Base-by-base conservation (phyloP, 371 early-diverging fungal species). In the Basidiobolus meristosporus region DNA sequence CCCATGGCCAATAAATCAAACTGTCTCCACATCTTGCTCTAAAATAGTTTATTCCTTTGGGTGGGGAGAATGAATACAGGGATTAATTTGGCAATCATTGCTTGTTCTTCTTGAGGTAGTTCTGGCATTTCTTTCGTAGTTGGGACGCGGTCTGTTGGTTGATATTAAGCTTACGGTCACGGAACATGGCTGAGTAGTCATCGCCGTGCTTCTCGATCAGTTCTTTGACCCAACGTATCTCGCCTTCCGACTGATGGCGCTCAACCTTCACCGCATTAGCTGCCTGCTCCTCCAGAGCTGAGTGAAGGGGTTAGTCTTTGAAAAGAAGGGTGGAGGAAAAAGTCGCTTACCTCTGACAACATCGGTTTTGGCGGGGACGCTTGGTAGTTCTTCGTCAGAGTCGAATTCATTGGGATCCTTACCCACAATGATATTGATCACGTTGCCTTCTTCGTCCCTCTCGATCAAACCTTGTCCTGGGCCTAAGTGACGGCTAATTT, bases 151-250 rank as follows among this genome's bases (percentile, higher is more conserved):
- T 78, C 38, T 76, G 70, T 58, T 89, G 89, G 55, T 81, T 76
- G 33, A 52, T 49, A 53, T 91, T 91, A 30, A 90, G 59, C 40
- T 78, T 68, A 38, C 65, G 62, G 44, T 91, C 92, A 76, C 86
- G 64, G 45, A 78, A 75, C 90, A 90, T 91, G 39, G 78, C 82
- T 7, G 74, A 65, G 39, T 79, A 87, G 43, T 90, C 74, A 36
- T 72, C 66, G 6, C 82, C 85, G 42, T 90, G 75, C 60, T 82
- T 84, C 12, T 65, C 66, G 14, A 80, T 59, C 53, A 87, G 48
- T 35, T 62, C 53, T 39, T 63, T 62, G 7, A 82, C 54, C 64
- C 75, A 73, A 11, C 57, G 51, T 10, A 55, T 37, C 53, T 88
- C 82, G 31, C 70, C 72, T 16, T 65, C 66, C 0, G 83, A 73